Evolutionary conservation across 2,329 filamentous ascomycete genomes (phyloP).

Genomic region (Clonostachys rhizophaga): DNA sequence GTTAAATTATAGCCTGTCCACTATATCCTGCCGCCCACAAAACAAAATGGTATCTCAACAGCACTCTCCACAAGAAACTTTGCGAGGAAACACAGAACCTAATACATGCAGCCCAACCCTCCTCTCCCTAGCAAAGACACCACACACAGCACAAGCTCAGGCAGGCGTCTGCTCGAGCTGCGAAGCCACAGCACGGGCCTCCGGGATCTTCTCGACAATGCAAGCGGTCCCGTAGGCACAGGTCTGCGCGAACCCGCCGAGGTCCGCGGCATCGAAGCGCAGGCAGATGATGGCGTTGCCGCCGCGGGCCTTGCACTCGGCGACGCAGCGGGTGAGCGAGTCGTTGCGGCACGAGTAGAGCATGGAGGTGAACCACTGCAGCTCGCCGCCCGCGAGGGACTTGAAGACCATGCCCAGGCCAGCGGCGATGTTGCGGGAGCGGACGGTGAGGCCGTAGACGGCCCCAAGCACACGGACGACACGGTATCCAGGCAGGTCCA

Average conservation of each 20-base stretch:
- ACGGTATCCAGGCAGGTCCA: constrained; percentile 57
- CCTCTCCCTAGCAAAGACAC: too few relatives aligned
- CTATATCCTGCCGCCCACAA: too few relatives aligned
- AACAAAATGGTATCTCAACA: too few relatives aligned
- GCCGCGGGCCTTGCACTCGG: constrained; percentile 50
- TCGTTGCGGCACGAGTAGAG: constrained; percentile 48
- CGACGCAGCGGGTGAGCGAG: constrained; percentile 15
- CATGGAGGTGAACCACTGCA: constrained; percentile 54
- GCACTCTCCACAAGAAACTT: too few relatives aligned
- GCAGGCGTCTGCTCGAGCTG: not conserved
- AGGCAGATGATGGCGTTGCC: constrained; percentile 57
- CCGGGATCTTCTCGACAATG: constrained; percentile 50
- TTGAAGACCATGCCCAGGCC: constrained; percentile 51
- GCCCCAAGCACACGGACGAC: constrained; percentile 52
- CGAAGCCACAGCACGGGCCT: constrained; percentile 2
- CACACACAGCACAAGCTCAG: too few relatives aligned
- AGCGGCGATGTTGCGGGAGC: constrained; percentile 54
- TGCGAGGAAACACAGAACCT: too few relatives aligned
- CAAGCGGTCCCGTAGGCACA: constrained; percentile 58
- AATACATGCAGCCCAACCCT: too few relatives aligned
- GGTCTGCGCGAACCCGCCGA: constrained; percentile 52
- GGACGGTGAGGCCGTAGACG: constrained; percentile 52
- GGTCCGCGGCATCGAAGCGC: constrained; percentile 51
- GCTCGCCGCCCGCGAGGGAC: constrained; percentile 53
- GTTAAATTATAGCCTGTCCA: too few relatives aligned